Percentiles rank a stretch among this genome's conserved stretches.
Conservation (phyloP, 306 rosid species). For the Acacia acuminata region DNA sequence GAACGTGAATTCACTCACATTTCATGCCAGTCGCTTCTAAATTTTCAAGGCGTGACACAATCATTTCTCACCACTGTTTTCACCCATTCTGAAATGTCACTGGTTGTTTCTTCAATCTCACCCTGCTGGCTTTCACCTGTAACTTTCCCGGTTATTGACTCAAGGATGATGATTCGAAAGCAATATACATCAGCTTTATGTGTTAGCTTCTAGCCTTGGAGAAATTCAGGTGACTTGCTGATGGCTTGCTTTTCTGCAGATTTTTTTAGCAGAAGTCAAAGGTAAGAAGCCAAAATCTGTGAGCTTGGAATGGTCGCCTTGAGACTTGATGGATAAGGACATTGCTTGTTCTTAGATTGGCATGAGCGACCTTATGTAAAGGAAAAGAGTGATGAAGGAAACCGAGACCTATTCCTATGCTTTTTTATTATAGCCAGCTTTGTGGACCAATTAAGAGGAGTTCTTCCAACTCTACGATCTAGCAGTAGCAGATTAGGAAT, state of each 20-base stretch:
- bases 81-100: slow-evolving; percentile 74
- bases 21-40: too few relatives aligned
- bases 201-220: too few relatives aligned
- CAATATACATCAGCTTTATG: slow-evolving; percentile 61
- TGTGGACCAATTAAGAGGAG: slow-evolving; percentile 56
- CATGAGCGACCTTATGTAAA: slow-evolving; percentile 68
- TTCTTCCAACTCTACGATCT: slow-evolving; percentile 58
- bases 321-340: slow-evolving; percentile 43
- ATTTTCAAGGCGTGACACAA: too few relatives aligned
- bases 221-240: slow-evolving; percentile 57
- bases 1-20: too few relatives aligned
- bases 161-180: slow-evolving; percentile 67
- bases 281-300: slow-evolving; percentile 62
- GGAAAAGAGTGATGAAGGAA: slow-evolving; percentile 65
- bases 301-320: slow-evolving; percentile 52
- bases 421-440: slow-evolving; percentile 49
- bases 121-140: slow-evolving; percentile 52
- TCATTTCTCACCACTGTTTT: slow-evolving; percentile 63
- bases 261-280: slow-evolving; percentile 34
- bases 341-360: slow-evolving; percentile 66
- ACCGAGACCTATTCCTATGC: slow-evolving; percentile 62
- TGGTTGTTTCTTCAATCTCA: slow-evolving; percentile 34
- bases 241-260: slow-evolving; percentile 42
- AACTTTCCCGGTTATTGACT: slow-evolving; percentile 67
- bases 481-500: slow-evolving; percentile 33